Evolutionary conservation across 2,329 filamentous ascomycete genomes (phyloP).

Genomic region (Botryotinia convoluta): DNA sequence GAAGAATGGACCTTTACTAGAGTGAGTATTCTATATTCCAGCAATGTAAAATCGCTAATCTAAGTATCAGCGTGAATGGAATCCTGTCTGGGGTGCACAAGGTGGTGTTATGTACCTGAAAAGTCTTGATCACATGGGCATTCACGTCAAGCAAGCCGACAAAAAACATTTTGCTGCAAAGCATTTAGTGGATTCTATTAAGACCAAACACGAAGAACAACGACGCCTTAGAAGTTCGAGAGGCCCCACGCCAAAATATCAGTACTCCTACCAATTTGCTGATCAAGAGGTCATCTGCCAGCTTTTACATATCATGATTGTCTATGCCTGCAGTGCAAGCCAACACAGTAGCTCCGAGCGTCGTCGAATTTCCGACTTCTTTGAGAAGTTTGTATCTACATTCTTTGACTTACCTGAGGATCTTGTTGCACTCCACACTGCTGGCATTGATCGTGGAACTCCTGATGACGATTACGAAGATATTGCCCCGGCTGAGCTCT

Average conservation of each 20-base stretch:
- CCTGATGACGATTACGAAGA: conserved; percentile 72
- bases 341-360: conserved; percentile 72
- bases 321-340: conserved; percentile 65
- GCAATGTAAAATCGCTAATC: conserved; percentile 8
- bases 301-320: conserved; percentile 59
- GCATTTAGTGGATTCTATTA: conserved; percentile 84
- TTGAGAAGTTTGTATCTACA: conserved; percentile 70
- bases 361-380: conserved; percentile 70
- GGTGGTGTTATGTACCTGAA: conserved; percentile 94
- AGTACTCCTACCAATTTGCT: conserved; percentile 72
- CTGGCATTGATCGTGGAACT: conserved; percentile 66
- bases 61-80: conserved; percentile 75
- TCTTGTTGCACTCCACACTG: conserved; percentile 62
- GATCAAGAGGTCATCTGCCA: conserved; percentile 67
- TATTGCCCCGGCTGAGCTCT: conserved; percentile 63
- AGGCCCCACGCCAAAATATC: conserved; percentile 62
- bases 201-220: conserved; percentile 89
- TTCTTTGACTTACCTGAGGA: conserved; percentile 77
- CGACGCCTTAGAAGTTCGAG: conserved; percentile 67
- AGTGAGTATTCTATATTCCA: conserved; percentile 37
- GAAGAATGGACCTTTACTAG: conserved; percentile 97
- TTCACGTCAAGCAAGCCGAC: conserved; percentile 81
- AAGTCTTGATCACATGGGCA: conserved; percentile 94
- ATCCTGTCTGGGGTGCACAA: conserved; percentile 97
- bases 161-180: conserved; percentile 91